Evolutionary conservation across 169 alveolate species (phyloP).

Genomic region (Plasmodium coatneyi): DNA sequence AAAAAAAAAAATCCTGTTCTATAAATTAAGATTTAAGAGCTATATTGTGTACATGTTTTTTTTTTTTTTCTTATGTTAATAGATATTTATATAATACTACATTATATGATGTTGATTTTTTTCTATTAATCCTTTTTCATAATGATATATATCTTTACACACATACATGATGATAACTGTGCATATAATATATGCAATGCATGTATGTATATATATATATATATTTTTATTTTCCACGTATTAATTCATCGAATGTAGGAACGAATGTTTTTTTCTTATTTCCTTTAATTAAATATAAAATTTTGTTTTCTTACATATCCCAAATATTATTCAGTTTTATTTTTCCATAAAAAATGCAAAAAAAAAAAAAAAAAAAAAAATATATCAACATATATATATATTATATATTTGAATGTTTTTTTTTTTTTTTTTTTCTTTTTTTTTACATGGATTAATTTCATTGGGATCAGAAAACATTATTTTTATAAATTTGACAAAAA

Average conservation of each 20-base stretch:
- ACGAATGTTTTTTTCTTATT: neutral
- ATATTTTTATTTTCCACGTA: neutral
- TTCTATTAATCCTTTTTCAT: neutral
- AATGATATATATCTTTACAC: neutral
- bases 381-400: neutral
- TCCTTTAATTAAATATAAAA: neutral
- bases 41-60: neutral
- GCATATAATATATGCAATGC: neutral
- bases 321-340: neutral
- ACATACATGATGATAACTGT: neutral
- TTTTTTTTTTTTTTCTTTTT: neutral
- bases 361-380: neutral
- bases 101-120: neutral
- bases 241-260: neutral
- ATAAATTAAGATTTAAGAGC: neutral
- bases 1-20: neutral
- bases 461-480: neutral
- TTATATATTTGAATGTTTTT: neutral
- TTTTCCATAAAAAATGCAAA: neutral
- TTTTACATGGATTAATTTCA: neutral
- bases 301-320: neutral
- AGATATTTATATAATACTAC: neutral
- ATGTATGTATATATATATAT: neutral
- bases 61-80: neutral
- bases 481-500: neutral